phyloP scores from a whole-genome alignment of 306 rosid genomes.

The Morella rubra region DNA sequence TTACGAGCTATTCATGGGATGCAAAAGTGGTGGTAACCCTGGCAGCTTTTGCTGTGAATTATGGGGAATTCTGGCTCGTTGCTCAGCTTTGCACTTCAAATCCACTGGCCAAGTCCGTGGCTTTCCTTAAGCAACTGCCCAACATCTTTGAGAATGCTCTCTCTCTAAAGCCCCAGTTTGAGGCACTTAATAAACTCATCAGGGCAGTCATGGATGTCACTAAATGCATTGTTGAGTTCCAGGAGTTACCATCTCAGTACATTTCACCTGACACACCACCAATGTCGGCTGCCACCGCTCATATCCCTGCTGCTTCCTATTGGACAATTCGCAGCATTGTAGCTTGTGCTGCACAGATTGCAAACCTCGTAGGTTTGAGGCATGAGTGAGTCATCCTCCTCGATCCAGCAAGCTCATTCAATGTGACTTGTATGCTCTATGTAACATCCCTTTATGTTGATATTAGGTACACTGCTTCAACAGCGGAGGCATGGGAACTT shows the following conservation, averaged over 20 bases:
- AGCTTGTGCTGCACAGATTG: conserved; percentile 67
- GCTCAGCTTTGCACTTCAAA: conserved; percentile 50
- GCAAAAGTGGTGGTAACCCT: conserved; percentile 75
- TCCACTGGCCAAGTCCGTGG: conserved; percentile 74
- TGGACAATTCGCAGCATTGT: conserved; percentile 71
- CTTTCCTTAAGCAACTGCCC: conserved; percentile 69
- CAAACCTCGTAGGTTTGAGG: conserved; percentile 54
- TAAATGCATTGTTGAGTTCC: conserved; percentile 53
- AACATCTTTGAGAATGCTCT: conserved; percentile 50
- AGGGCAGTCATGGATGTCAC: conserved; percentile 54
- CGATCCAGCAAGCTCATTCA: neutral
- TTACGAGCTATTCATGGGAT: conserved; percentile 78
- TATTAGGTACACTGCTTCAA: conserved; percentile 52
- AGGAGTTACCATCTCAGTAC: conserved; percentile 59
- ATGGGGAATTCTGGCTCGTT: conserved; percentile 87
- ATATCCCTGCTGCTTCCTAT: conserved; percentile 77
- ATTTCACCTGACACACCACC: conserved; percentile 69
- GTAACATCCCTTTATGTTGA: neutral
- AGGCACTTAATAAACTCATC: conserved; percentile 59
- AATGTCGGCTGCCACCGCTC: conserved; percentile 54
- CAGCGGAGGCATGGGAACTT: conserved; percentile 74
- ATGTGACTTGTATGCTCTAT: neutral
- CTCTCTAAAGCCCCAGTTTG: conserved; percentile 56
- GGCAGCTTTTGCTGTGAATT: conserved; percentile 72
- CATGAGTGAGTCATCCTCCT: conserved; percentile 53